These are phyloP conservation scores for Stagonosporopsis vannaccii DNA, from an alignment of 2,329 filamentous ascomycete genomes.

Conservation along the genomic window DNA sequence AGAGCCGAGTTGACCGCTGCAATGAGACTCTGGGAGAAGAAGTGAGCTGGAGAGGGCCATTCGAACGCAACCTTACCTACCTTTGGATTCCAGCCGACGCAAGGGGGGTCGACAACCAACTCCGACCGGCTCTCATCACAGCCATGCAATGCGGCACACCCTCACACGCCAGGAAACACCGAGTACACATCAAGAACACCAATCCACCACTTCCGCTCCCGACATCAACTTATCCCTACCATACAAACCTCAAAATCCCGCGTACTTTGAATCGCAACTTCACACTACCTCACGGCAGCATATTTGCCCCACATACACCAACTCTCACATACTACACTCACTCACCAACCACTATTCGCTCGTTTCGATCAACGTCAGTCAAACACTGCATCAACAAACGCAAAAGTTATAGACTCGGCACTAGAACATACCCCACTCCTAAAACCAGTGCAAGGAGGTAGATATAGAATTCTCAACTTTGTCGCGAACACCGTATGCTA, in stretches of 20 bases:
- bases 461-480: background rate
- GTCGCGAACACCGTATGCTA: too few species aligned
- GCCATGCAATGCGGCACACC: background rate
- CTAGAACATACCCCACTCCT: slow-evolving; percentile 14
- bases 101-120: background rate
- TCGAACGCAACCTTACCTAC: background rate
- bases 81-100: background rate
- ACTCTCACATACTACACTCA: too few species aligned
- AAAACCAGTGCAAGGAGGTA: slow-evolving; percentile 10
- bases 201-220: too few species aligned
- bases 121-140: background rate
- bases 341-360: background rate
- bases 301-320: background rate
- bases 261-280: background rate
- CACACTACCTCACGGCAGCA: background rate
- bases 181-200: background rate
- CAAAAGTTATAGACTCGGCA: background rate
- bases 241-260: too few species aligned
- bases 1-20: background rate
- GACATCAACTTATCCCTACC: too few species aligned
- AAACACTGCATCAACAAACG: background rate
- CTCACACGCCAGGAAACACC: background rate
- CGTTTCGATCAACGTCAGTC: background rate
- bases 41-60: background rate
- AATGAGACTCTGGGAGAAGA: background rate